These are phyloP conservation scores for Gossypium thurberi DNA, from an alignment of 345 rosid species.

Conservation along the genomic window DNA sequence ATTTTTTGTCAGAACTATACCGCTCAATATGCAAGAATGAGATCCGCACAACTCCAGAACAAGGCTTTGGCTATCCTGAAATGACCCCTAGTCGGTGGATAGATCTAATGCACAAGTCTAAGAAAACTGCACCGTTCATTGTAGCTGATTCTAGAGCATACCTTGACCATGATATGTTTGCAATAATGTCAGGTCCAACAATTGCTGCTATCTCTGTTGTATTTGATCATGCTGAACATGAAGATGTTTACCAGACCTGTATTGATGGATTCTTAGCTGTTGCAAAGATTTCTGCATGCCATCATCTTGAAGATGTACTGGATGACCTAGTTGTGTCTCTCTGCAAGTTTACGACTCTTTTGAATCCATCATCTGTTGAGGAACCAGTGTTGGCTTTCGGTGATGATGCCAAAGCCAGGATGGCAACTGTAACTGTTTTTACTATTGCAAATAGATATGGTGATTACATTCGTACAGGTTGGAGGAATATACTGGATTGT, in stretches of 20 bases:
- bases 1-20: conserved; percentile 75
- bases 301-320: conserved; percentile 95
- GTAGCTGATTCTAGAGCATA: conserved; percentile 70
- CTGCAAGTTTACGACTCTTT: conserved; percentile 88
- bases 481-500: conserved; percentile 98
- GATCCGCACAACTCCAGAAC: conserved; percentile 95
- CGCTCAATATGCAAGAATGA: conserved; percentile 93
- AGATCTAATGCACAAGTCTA: conserved; percentile 93
- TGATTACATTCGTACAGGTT: conserved; percentile 85
- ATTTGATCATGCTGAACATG: conserved; percentile 97
- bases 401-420: conserved; percentile 89
- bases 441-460: conserved; percentile 98
- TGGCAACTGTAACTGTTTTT: conserved; percentile 92
- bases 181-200: conserved; percentile 97
- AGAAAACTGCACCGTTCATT: conserved; percentile 82
- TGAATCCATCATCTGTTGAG: conserved; percentile 78
- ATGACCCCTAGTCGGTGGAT: conserved; percentile 99
- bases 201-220: conserved; percentile 98
- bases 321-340: conserved; percentile 71
- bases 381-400: conserved; percentile 97
- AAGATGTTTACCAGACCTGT: conserved; percentile 91
- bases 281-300: conserved; percentile 95
- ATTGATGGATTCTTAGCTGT: conserved; percentile 96
- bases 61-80: conserved; percentile 85
- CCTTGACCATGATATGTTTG: conserved; percentile 98